Evolutionary conservation across 192 early-diverging fungal genomes (phyloP).

Genomic region (Dispira parvispora): DNA sequence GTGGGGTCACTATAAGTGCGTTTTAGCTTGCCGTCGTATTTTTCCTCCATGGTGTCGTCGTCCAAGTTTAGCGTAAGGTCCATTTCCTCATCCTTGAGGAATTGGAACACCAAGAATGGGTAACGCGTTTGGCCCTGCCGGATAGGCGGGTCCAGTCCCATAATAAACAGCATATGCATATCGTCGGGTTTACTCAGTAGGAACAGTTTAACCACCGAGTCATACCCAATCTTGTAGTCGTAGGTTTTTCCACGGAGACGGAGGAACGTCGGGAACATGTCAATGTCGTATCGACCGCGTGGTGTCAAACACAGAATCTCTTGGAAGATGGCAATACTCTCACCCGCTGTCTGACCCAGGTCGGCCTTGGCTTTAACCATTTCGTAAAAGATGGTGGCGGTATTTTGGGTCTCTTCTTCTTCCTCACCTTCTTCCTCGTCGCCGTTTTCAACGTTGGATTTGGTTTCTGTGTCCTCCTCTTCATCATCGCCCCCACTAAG

Average conservation of each 20-base stretch:
- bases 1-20: constrained; percentile 73
- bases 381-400: constrained; percentile 55
- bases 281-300: constrained; percentile 85
- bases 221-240: constrained; percentile 93
- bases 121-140: constrained; percentile 94
- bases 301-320: constrained; percentile 84
- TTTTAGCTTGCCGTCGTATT: constrained; percentile 60
- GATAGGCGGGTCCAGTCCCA: constrained; percentile 89
- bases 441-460: constrained; percentile 25
- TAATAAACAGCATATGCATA: constrained; percentile 78
- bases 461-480: constrained; percentile 17
- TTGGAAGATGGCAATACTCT: constrained; percentile 78
- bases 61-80: constrained; percentile 71
- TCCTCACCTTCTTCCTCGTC: constrained; percentile 36
- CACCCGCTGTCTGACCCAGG: constrained; percentile 68
- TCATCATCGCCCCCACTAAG: constrained; percentile 25
- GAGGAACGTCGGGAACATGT: constrained; percentile 78
- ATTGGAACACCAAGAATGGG: constrained; percentile 91
- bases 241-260: constrained; percentile 94
- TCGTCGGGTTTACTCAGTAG: constrained; percentile 88
- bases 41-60: constrained; percentile 45
- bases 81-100: constrained; percentile 80
- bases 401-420: constrained; percentile 31
- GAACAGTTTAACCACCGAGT: constrained; percentile 66
- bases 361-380: constrained; percentile 84